Conservation (phyloP, 768 basidiomycete species). For the Boletus patriciae region DNA sequence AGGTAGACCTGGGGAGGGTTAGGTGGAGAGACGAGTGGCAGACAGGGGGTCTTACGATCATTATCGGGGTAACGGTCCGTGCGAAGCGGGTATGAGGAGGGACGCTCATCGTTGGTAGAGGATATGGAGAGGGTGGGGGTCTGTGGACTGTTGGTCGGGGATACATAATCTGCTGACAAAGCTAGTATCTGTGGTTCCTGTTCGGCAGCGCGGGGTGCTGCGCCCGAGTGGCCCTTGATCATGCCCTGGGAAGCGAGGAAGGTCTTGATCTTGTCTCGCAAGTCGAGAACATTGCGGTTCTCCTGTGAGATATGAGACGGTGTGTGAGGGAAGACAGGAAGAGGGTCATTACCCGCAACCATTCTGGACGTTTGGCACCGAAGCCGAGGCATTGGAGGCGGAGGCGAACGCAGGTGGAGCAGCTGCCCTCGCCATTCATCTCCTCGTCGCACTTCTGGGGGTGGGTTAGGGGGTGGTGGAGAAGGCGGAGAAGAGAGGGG, state of each 20-base stretch:
- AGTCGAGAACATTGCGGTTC: constrained; percentile 60
- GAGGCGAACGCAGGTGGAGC: constrained; percentile 76
- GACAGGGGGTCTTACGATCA: constrained; percentile 23
- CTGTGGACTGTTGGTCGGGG: constrained; percentile 43
- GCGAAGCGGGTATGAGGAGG: constrained; percentile 36
- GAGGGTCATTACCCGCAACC: constrained; percentile 63
- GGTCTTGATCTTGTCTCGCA: constrained; percentile 76
- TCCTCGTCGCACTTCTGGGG: constrained; percentile 83
- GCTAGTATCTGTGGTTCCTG: constrained; percentile 55
- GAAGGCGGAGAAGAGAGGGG: constrained; percentile 15
- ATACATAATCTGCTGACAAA: constrained; percentile 45
- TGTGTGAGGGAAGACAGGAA: not conserved
- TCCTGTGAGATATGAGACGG: constrained; percentile 47
- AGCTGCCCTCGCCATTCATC: constrained; percentile 57
- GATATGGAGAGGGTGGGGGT: constrained; percentile 50
- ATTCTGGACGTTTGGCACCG: constrained; percentile 82
- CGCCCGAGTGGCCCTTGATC: constrained; percentile 85
- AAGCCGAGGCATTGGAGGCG: constrained; percentile 84
- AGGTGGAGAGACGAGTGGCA: not conserved
- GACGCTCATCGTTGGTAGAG: constrained; percentile 41
- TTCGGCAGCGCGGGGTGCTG: constrained; percentile 58
- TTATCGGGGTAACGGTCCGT: constrained; percentile 29
- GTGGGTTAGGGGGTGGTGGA: constrained; percentile 15
- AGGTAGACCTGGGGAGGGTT: constrained; percentile 25
- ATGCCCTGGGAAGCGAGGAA: constrained; percentile 81